Conservation (phyloP, 1,139 yeast species). For the Kurtzmaniella natalensis region DNA sequence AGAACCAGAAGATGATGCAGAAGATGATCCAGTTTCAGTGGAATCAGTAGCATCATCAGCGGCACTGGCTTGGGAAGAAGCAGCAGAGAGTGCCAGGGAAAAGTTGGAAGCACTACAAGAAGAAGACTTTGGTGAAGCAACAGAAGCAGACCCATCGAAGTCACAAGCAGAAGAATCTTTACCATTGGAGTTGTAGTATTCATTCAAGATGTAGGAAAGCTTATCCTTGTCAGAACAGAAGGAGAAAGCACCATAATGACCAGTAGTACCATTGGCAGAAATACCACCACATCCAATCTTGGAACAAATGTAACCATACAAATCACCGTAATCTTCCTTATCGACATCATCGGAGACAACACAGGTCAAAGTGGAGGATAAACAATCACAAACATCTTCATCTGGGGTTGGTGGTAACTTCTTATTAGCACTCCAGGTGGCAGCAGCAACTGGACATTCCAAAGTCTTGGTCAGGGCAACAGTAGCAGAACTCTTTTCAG, state of each 20-base stretch:
- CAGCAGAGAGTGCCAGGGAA: conserved; percentile 8
- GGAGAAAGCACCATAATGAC: conserved; percentile 39
- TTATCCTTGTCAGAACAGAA: conserved; percentile 36
- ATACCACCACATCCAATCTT: conserved; percentile 35
- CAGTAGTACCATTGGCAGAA: conserved; percentile 31
- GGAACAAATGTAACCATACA: conserved; percentile 32
- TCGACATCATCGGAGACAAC: conserved; percentile 30
- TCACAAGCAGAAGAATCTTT: conserved; percentile 32
- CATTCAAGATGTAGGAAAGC: conserved; percentile 38
- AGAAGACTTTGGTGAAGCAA: conserved; percentile 23
- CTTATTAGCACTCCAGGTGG: conserved; percentile 37
- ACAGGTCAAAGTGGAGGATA: conserved; percentile 31
- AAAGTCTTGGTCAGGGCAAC: conserved; percentile 22
- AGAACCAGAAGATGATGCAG: conserved; percentile 29
- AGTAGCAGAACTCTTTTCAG: conserved; percentile 23
- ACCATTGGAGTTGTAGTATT: conserved; percentile 32
- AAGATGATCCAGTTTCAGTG: conserved; percentile 24
- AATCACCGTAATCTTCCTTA: conserved; percentile 28
- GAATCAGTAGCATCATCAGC: conserved; percentile 16
- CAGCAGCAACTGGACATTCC: conserved; percentile 31
- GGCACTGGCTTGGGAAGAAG: conserved; percentile 17
- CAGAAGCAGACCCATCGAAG: conserved; percentile 38
- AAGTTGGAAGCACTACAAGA: conserved; percentile 28
- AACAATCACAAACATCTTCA: conserved; percentile 34
- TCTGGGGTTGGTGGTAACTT: conserved; percentile 46